Evolutionary conservation across 148 eudicot genomes (phyloP).

Genomic region (Amaranthus hypochondriacus): DNA sequence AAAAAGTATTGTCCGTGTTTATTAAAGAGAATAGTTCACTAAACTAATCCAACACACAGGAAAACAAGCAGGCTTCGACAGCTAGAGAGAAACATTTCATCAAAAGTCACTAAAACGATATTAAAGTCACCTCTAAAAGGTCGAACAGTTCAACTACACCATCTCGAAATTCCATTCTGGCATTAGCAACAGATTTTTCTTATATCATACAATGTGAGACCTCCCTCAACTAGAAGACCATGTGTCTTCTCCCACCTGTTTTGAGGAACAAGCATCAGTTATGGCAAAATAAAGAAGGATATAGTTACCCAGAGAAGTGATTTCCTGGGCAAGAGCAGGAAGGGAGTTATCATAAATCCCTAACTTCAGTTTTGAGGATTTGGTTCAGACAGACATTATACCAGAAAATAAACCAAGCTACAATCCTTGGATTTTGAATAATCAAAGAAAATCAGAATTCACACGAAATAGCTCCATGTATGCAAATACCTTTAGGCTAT

Average conservation of each 20-base stretch:
- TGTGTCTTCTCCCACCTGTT: constrained; percentile 93
- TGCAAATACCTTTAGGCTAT: no score
- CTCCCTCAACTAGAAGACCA: constrained; percentile 88
- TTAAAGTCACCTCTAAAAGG: constrained; percentile 58
- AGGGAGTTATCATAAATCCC: no score
- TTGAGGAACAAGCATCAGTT: background rate
- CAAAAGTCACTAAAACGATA: constrained; percentile 5
- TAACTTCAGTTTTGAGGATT: no score
- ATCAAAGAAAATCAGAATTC: no score
- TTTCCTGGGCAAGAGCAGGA: no score
- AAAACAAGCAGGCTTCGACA: background rate
- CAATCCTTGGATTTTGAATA: no score
- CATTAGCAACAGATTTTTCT: constrained; percentile 60
- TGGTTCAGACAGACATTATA: no score
- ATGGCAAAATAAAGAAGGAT: background rate
- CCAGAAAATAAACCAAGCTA: no score
- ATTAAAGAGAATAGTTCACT: background rate
- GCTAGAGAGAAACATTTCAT: background rate
- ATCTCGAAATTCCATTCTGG: constrained; percentile 76
- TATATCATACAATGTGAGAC: constrained; percentile 72
- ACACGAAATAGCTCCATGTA: no score
- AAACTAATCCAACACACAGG: constrained; percentile 3
- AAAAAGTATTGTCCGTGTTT: background rate
- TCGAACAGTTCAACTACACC: constrained; percentile 82
- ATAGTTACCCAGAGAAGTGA: background rate